Evolutionary conservation across 2,329 filamentous ascomycete species (phyloP), one percentile per base, ranked within the genome.

Genomic region (Cladosporium austrohemisphaericum): DNA sequence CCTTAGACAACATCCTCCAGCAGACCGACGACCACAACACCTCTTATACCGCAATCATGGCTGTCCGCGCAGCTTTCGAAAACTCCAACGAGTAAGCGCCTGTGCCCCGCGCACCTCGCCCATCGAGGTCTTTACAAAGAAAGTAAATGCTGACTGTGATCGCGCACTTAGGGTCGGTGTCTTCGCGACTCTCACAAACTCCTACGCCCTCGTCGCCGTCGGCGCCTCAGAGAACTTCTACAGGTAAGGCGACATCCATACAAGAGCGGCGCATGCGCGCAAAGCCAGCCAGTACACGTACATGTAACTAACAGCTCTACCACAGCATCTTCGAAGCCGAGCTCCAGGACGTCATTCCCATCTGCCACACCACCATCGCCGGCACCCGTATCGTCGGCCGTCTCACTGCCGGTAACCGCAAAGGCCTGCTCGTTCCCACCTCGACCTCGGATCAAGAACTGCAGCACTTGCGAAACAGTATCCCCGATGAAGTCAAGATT

Each of bases 221-320:
- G 93, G 93, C 66, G 91, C 88, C 62, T 95, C 89, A 66, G 91
- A 96, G 78, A 97, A 97, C 81, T 98, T 98, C 74, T 97, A 97
- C 83, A 47, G 43, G 43, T 47, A 47, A 37, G 43, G 16, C 14
- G 16, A 37, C 8, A 47, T 32, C 26, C n/a, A 36, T 40, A n/a
- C 32, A 13, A 23, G 11, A n/a, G 50, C 25, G 29, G 10, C 33
- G 43, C 23, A 33, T 18, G 23, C 31, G 32, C 43, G 23, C 22
- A 47, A 32, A 37, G 43, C 41, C 28, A 45, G 35, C 13, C 25
- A 29, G 14, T 19, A 22, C 16, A 25, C 47, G 26, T 22, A 35
- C n/a, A 22, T 16, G 32, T 47, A 31, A 47, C 41, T 23, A 22
- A 10, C 25, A 4, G 32, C 25, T n/a, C 16, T 32, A 32, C 23